A percentile compares a stretch with the other conserved stretches of the same genome.
Evolutionary conservation across 2,329 filamentous ascomycete genomes (phyloP).

Genomic region (Dactylellina drechsleri): DNA sequence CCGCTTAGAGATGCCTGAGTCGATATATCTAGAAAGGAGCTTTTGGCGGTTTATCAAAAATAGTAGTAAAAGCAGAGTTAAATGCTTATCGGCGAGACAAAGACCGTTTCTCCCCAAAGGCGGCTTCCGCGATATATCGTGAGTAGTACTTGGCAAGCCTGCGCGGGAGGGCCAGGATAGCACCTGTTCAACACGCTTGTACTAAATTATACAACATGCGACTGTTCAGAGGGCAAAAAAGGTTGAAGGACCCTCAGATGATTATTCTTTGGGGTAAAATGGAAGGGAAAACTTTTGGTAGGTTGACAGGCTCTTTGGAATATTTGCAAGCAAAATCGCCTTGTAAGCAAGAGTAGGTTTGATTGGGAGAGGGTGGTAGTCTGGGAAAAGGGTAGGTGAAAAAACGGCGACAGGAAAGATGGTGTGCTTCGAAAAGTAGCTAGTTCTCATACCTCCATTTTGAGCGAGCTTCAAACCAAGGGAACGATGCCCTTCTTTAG

Average conservation of each 20-base stretch:
- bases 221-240: conserved; percentile 9
- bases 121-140: conserved; percentile 33
- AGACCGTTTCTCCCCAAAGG: conserved; percentile 22
- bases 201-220: conserved; percentile 55
- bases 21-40: conserved; percentile 20
- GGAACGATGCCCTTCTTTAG: conserved; percentile 17
- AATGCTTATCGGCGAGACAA: conserved; percentile 18
- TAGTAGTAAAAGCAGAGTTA: conserved; percentile 11
- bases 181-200: conserved; percentile 48
- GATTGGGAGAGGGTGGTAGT: conserved; percentile 7
- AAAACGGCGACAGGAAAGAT: conserved; percentile 15
- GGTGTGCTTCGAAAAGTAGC: conserved; percentile 27
- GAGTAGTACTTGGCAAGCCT: conserved; percentile 7
- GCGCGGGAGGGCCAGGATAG: conserved; percentile 17
- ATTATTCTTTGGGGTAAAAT: background rate
- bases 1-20: conserved; percentile 51
- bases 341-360: conserved; percentile 14
- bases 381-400: conserved; percentile 6
- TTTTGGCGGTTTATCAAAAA: conserved; percentile 24
- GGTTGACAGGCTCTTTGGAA: conserved; percentile 9
- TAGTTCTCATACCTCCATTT: conserved; percentile 54
- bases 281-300: conserved; percentile 1
- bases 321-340: conserved; percentile 10
- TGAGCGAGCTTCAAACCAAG: conserved; percentile 49
- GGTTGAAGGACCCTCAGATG: conserved; percentile 12